Evolutionary conservation across 2,329 filamentous ascomycete species (phyloP).

Genomic region (Botrytis cinerea): DNA sequence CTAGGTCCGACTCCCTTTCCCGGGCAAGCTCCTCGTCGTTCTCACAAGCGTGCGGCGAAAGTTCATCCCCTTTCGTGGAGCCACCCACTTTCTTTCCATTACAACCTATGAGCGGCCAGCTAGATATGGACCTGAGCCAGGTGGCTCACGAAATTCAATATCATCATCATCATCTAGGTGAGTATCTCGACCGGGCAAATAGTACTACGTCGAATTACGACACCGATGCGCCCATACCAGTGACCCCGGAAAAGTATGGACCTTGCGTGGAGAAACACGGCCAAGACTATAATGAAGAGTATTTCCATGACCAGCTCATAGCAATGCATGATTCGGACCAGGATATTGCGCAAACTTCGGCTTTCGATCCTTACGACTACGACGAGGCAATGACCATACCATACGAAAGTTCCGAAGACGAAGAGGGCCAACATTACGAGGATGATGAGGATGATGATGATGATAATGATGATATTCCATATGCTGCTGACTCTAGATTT

Average conservation of each 20-base stretch:
- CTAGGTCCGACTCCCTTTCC: constrained; percentile 37
- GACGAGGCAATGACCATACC: constrained; percentile 31
- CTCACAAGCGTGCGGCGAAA: constrained; percentile 42
- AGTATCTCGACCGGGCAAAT: constrained; percentile 45
- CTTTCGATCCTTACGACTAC: constrained; percentile 25
- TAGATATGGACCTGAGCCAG: constrained; percentile 36
- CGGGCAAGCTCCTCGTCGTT: constrained; percentile 28
- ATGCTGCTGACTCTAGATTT: constrained; percentile 58
- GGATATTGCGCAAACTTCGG: neutral
- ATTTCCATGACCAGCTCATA: constrained; percentile 29
- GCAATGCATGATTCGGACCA: constrained; percentile 10
- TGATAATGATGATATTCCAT: constrained; percentile 55
- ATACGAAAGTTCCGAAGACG: constrained; percentile 39
- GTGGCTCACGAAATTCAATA: constrained; percentile 32
- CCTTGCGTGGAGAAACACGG: constrained; percentile 28
- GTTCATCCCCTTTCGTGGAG: constrained; percentile 40
- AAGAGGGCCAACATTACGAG: constrained; percentile 39
- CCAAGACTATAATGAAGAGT: constrained; percentile 31
- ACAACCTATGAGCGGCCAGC: constrained; percentile 28
- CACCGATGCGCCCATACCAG: constrained; percentile 29
- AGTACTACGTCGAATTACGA: constrained; percentile 52
- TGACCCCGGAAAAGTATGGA: constrained; percentile 12
- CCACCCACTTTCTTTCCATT: constrained; percentile 38
- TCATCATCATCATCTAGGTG: constrained; percentile 53
- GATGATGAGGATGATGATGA: constrained; percentile 44